A percentile compares a stretch with the other conserved stretches of the same genome.
Evolutionary conservation across 2,329 filamentous ascomycete genomes (phyloP).

Genomic region (Biscogniauxia mediterranea): DNA sequence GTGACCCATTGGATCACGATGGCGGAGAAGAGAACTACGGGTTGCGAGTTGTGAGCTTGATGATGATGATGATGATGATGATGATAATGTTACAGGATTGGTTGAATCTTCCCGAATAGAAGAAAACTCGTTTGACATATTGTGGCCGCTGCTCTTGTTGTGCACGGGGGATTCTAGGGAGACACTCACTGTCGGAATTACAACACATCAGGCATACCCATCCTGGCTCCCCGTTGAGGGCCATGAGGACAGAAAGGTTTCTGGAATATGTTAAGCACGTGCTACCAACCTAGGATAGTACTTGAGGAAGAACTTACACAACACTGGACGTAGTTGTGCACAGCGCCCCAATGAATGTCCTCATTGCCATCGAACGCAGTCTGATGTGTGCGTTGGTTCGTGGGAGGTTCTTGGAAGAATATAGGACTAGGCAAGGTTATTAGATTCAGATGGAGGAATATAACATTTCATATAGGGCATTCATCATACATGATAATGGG

Average conservation of each 20-base stretch:
- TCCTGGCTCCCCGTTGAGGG: slow-evolving; percentile 58
- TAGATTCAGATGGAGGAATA: not conserved
- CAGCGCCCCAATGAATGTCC: slow-evolving; percentile 59
- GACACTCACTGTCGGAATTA: slow-evolving; percentile 56
- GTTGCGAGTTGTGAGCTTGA: not conserved
- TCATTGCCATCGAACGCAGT: slow-evolving; percentile 51
- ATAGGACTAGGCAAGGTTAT: slow-evolving; percentile 41
- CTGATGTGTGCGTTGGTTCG: slow-evolving; percentile 40
- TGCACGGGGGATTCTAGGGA: not conserved
- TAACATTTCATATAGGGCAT: no score
- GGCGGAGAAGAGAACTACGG: slow-evolving; percentile 57
- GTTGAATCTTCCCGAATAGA: not conserved
- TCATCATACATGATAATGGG: slow-evolving; percentile 51
- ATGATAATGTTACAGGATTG: not conserved
- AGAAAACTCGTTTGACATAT: not conserved
- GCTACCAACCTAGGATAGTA: not conserved
- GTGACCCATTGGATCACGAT: slow-evolving; percentile 63
- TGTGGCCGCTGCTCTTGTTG: not conserved
- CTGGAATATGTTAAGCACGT: slow-evolving; percentile 33
- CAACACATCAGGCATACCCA: slow-evolving; percentile 67
- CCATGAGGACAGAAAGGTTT: slow-evolving; percentile 59
- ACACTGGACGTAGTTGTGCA: slow-evolving; percentile 58
- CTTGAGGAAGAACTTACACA: slow-evolving; percentile 40
- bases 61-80: not conserved
- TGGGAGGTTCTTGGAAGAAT: slow-evolving; percentile 50